These are phyloP conservation scores for Euryodendron excelsum DNA, from an alignment of 148 eudicot genomes.

Conservation along the genomic window DNA sequence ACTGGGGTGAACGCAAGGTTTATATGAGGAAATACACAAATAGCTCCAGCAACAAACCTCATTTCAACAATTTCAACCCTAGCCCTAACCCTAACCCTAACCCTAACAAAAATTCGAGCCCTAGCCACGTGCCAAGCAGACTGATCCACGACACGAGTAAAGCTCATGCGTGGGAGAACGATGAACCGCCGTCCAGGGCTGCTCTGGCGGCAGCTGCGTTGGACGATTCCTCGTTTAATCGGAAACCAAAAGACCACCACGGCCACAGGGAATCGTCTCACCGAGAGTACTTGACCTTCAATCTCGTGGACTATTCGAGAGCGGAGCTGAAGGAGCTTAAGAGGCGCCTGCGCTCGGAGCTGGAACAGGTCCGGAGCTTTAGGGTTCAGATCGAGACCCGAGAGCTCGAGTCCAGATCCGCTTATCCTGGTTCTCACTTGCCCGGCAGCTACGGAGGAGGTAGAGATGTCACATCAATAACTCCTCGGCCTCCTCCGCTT, in stretches of 20 bases:
- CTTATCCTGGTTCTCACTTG: background rate
- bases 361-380: conserved; percentile 33
- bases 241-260: background rate
- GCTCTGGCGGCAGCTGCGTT: background rate
- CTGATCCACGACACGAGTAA: background rate
- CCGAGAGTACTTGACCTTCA: background rate
- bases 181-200: background rate
- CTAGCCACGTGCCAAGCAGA: conserved; percentile 20
- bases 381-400: background rate
- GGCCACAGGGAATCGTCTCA: too few relatives aligned
- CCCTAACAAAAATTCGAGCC: conserved; percentile 18
- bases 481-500: background rate
- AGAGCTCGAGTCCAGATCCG: background rate
- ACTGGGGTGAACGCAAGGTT: conserved; percentile 25
- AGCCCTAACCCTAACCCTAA: conserved; percentile 43
- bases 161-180: background rate
- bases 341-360: conserved; percentile 32
- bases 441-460: background rate
- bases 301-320: conserved; percentile 28
- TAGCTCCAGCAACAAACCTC: background rate
- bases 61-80: conserved; percentile 5
- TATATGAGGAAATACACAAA: conserved; percentile 13
- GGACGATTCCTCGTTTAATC: background rate
- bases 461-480: background rate
- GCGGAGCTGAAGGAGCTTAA: conserved; percentile 34